Evolutionary conservation across 1,284 basidiomycete species (phyloP).

Genomic region (Ceratobasidium sp.): DNA sequence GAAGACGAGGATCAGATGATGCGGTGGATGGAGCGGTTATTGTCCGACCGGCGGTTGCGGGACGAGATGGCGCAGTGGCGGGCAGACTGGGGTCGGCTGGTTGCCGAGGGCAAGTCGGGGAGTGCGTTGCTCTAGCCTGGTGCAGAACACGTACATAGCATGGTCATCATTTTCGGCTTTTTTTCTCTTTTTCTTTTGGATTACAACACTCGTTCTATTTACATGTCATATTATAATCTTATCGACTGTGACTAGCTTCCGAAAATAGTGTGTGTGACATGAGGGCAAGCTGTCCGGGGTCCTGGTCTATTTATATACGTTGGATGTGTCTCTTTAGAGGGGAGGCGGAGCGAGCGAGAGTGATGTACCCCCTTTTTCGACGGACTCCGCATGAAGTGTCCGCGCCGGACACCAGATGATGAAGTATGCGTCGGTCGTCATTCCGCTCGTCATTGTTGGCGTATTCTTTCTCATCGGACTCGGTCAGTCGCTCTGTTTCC

Average conservation of each 20-base stretch:
- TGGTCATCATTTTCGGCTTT: neutral
- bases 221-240: conserved; percentile 15
- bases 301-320: conserved; percentile 32
- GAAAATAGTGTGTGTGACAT: conserved; percentile 6
- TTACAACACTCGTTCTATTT: conserved; percentile 22
- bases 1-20: conserved; percentile 85
- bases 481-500: neutral
- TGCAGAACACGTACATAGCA: neutral
- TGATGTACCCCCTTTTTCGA: neutral
- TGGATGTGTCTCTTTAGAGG: conserved; percentile 2
- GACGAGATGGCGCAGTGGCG: conserved; percentile 75
- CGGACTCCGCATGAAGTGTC: neutral
- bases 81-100: conserved; percentile 72
- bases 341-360: neutral
- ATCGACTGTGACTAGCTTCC: neutral
- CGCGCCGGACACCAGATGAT: conserved; percentile 15
- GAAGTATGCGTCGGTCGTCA: conserved; percentile 31
- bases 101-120: conserved; percentile 68
- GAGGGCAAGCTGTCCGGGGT: neutral
- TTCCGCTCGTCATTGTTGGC: conserved; percentile 32
- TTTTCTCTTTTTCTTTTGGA: neutral
- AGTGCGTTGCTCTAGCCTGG: conserved; percentile 67
- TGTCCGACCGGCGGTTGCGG: conserved; percentile 73
- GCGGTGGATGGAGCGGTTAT: conserved; percentile 77
- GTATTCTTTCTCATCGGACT: conserved; percentile 15